Conservation (phyloP, 2,329 filamentous ascomycete species). For the Colletotrichum caudatum region DNA sequence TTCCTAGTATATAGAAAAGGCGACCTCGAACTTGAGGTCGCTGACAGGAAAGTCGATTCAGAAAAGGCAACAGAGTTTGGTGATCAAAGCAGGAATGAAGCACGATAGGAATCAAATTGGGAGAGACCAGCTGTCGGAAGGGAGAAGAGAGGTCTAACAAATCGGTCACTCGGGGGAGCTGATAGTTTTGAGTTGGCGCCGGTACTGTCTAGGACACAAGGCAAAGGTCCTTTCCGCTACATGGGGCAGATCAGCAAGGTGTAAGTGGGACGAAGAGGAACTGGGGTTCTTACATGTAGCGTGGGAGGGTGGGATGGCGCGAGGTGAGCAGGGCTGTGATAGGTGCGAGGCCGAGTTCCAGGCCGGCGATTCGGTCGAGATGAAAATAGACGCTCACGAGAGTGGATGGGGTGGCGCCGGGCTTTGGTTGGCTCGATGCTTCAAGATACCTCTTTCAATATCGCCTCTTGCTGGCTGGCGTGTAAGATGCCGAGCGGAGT, state of each 20-base stretch:
- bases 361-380: slow-evolving; percentile 53
- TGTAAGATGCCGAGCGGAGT: slow-evolving; percentile 12
- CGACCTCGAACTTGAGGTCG: slow-evolving; percentile 26
- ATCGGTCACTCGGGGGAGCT: slow-evolving; percentile 55
- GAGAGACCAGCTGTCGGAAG: slow-evolving; percentile 70
- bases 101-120: slow-evolving; percentile 53
- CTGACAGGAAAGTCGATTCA: slow-evolving; percentile 35
- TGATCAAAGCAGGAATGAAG: slow-evolving; percentile 52
- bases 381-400: slow-evolving; percentile 60
- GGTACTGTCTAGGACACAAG: slow-evolving; percentile 40
- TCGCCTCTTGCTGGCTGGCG: slow-evolving; percentile 28
- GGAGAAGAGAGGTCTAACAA: slow-evolving; percentile 53
- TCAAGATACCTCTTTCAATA: slow-evolving; percentile 19
- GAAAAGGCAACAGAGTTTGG: slow-evolving; percentile 45
- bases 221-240: slow-evolving; percentile 47
- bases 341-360: slow-evolving; percentile 57
- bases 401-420: slow-evolving; percentile 51
- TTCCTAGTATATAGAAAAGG: slow-evolving; percentile 42
- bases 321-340: slow-evolving; percentile 54
- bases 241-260: slow-evolving; percentile 53
- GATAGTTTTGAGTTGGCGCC: slow-evolving; percentile 66
- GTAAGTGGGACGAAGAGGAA: slow-evolving; percentile 48
- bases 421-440: slow-evolving; percentile 44
- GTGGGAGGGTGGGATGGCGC: slow-evolving; percentile 44
- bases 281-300: slow-evolving; percentile 51